A percentile compares a stretch with the other conserved stretches of the same genome.
Evolutionary conservation across 179 eudicot species (phyloP).

Genomic region (Silene coronaria): DNA sequence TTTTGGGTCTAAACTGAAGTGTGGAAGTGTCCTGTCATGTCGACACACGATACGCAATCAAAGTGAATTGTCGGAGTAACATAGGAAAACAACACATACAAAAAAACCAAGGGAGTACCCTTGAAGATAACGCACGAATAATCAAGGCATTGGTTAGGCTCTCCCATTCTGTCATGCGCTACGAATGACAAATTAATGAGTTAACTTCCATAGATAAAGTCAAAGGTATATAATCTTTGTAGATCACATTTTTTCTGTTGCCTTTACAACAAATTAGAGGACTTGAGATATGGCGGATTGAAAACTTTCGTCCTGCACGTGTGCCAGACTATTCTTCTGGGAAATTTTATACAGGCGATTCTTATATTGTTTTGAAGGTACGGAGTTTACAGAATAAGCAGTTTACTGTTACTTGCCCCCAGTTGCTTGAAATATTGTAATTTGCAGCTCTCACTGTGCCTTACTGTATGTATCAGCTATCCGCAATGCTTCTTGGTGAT

Average conservation of each 20-base stretch:
- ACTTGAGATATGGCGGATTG: conserved; percentile 93
- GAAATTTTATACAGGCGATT: conserved; percentile 75
- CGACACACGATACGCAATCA: too few relatives aligned
- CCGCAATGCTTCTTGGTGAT: background rate
- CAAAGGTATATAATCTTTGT: background rate
- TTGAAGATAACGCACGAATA: too few relatives aligned
- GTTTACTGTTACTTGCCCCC: background rate
- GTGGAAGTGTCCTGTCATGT: too few relatives aligned
- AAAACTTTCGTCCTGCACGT: conserved; percentile 64
- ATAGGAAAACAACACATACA: too few relatives aligned
- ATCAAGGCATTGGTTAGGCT: too few relatives aligned
- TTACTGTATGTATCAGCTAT: background rate
- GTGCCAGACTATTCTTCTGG: conserved; percentile 62
- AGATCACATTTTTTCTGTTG: conserved; percentile 4
- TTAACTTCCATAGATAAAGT: too few relatives aligned
- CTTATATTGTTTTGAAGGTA: conserved; percentile 82
- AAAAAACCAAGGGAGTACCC: too few relatives aligned
- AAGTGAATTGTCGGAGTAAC: background rate
- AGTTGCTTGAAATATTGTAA: background rate
- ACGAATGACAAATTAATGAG: background rate
- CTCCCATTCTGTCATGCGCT: background rate
- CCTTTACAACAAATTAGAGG: conserved; percentile 74
- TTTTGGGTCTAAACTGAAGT: too few relatives aligned
- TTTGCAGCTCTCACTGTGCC: background rate
- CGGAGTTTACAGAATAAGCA: conserved; percentile 3